These are phyloP conservation scores for Suillus bovinus DNA, from an alignment of 768 basidiomycete genomes.

Conservation along the genomic window DNA sequence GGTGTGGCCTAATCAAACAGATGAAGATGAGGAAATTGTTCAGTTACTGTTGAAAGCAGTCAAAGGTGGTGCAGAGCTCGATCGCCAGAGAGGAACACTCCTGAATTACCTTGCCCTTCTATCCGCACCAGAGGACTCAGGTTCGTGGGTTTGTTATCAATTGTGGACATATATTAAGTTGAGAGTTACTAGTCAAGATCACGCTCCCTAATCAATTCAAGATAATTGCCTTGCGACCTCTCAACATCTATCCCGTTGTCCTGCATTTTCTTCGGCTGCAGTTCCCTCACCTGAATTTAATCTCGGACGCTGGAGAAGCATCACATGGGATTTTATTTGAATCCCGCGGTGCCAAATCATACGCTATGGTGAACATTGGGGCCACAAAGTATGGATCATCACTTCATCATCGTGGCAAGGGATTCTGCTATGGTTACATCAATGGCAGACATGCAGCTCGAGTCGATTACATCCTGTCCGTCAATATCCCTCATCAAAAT, in stretches of 20 bases:
- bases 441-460: conserved; percentile 3
- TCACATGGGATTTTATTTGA: not conserved
- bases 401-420: not conserved
- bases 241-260: not conserved
- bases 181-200: not conserved
- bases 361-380: not conserved
- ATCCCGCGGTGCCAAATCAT: not conserved
- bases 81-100: not conserved
- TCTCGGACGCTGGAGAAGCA: not conserved
- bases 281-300: not conserved
- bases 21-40: too few species aligned
- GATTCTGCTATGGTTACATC: not conserved
- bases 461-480: not conserved
- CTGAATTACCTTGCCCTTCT: not conserved
- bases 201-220: not conserved
- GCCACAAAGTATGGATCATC: not conserved
- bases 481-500: not conserved
- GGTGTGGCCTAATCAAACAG: not conserved
- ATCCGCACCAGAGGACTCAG: not conserved
- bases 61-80: not conserved
- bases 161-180: not conserved
- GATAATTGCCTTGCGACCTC: not conserved
- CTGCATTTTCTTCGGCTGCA: not conserved
- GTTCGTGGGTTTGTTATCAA: not conserved
- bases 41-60: not conserved